phyloP scores from a whole-genome alignment of 2,329 filamentous ascomycete genomes.

The Sporothrix schenckii region DNA sequence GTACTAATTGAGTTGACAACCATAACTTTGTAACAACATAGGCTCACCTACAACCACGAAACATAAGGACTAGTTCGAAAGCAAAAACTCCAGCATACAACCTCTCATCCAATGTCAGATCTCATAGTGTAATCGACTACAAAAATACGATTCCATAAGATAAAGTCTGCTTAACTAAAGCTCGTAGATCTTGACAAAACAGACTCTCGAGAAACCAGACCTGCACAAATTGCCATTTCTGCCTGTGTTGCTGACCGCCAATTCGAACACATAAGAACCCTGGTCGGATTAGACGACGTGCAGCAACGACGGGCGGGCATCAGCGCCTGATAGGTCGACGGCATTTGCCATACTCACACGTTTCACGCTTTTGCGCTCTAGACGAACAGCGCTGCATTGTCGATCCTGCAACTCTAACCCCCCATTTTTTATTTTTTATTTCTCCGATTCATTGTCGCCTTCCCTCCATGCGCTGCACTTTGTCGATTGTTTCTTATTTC shows the following conservation, averaged over 20 bases:
- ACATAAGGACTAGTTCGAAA: too few species aligned
- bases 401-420: constrained; percentile 21
- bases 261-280: background rate
- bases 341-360: background rate
- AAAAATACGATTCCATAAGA: too few species aligned
- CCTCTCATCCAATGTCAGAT: too few species aligned
- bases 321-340: background rate
- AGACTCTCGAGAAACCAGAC: background rate
- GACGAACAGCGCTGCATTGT: constrained; percentile 11
- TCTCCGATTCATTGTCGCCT: constrained; percentile 20
- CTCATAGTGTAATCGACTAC: too few species aligned
- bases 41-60: too few species aligned
- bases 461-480: background rate
- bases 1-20: too few species aligned
- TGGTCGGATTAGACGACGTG: constrained; percentile 12
- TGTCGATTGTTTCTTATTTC: constrained; percentile 19
- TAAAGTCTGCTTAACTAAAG: too few species aligned
- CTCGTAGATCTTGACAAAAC: too few species aligned
- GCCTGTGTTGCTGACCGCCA: constrained; percentile 16
- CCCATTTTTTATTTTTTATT: background rate
- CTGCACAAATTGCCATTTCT: background rate
- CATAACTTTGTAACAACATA: too few species aligned
- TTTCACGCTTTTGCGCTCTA: background rate
- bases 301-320: background rate
- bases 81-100: too few species aligned